Base-by-base conservation (phyloP, 2,329 filamentous ascomycete genomes). In the Colletotrichum agaves region DNA sequence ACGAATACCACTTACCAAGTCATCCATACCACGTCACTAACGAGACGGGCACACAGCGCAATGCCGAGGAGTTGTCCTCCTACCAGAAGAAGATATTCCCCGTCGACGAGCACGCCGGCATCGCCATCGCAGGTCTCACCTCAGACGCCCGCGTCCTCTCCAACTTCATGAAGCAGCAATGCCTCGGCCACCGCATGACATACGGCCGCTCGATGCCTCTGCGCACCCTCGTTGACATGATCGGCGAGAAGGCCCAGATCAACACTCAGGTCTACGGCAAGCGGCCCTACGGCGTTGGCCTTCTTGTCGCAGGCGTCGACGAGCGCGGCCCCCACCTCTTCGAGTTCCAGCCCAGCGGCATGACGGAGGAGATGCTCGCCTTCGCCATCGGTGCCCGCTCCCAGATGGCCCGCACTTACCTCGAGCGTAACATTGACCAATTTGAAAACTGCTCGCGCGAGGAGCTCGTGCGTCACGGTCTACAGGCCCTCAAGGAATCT, bases 121-220 rank as follows among this genome's bases (percentile, higher is more conserved):
- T 99, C 76, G 94, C 95, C 76, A 97, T 99, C 76, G 96, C 96
- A 73, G 96, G 96, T 75, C 93, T 99, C 70, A 96, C 96, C 73
- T 98, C 95, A 67, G 96, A 99, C 82, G 96, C 95, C 78, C 96
- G 96, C 77, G 96, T 99, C 75, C 94, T 99, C 75, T 98, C 94
- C 86, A 99, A 99, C 89, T 99, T 98, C 86, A 98, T 99, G 95
- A 98, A 98, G 86, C 94, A 97, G 84, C 96, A 98, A 84, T 97
- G 93, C 71, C 93, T 99, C 76, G 92, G 93, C 76, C 95, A 96
- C 75, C 94, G 95, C 80, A 91, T 99, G 75, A 97, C 94, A 65
- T 98, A 97, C 85, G 95, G 93, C 82, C 94, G 96, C 73, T 90
- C 94, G 73, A 96, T 99, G 78, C 93, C 94, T 35, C 85, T 98